A percentile compares a stretch with the other conserved stretches of the same genome.
These are phyloP conservation scores for Schizosaccharomyces octosporus DNA, from an alignment of 805 yeast genomes.

Conservation along the genomic window DNA sequence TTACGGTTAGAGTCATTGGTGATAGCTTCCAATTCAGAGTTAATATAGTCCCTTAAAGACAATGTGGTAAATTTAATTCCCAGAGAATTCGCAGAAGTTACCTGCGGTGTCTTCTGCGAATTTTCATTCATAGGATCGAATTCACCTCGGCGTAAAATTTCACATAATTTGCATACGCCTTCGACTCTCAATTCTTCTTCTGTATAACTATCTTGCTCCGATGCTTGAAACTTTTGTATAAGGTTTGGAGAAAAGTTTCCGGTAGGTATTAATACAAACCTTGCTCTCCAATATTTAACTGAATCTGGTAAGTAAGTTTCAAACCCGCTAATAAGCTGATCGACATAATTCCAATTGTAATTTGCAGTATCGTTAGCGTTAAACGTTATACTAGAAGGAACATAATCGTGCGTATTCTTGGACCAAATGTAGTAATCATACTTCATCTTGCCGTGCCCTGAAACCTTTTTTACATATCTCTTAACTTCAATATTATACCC, in stretches of 20 bases:
- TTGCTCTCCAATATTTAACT: slow-evolving; percentile 36
- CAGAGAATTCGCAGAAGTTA: slow-evolving; percentile 2
- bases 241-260: slow-evolving; percentile 17
- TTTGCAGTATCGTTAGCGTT: slow-evolving; percentile 10
- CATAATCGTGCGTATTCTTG: neutral
- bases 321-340: slow-evolving; percentile 77
- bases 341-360: slow-evolving; percentile 77
- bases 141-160: slow-evolving; percentile 33
- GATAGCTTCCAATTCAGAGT: neutral
- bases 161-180: slow-evolving; percentile 45
- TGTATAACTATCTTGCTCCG: slow-evolving; percentile 27
- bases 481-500: slow-evolving; percentile 15
- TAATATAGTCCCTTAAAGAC: neutral
- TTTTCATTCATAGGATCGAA: slow-evolving; percentile 20
- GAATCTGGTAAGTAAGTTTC: slow-evolving; percentile 39
- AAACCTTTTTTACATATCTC: slow-evolving; percentile 3
- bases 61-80: neutral
- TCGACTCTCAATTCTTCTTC: slow-evolving; percentile 84
- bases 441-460: slow-evolving; percentile 17
- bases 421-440: slow-evolving; percentile 36
- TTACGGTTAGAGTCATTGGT: neutral
- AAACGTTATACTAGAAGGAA: neutral
- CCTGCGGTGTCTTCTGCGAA: slow-evolving; percentile 8
- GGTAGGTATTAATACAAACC: slow-evolving; percentile 66
- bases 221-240: neutral